Evolutionary conservation across 202 grass and related monocot species (phyloP), one percentile per base, ranked within the genome.

Genomic region (Carex arenaria): DNA sequence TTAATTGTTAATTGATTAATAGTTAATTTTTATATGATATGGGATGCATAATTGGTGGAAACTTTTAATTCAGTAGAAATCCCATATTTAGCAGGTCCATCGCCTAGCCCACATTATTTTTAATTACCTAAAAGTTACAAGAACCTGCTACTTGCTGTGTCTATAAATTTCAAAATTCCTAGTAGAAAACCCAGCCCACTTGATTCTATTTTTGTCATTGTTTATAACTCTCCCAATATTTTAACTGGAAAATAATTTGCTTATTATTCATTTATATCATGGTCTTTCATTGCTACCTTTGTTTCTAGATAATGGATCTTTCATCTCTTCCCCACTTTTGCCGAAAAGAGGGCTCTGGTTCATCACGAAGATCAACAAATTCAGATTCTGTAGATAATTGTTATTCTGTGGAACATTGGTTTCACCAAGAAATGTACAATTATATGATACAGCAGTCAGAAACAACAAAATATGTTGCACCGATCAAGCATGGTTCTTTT

Each of bases 351-450:
- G 85, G 90, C 26, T 89, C 83, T 0, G 40, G 76, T 18, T 87
- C 84, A 49, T 93, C 87, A 7, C 91, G 90, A 85, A 42, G 5
- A 67, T 60, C 83, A 11, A 36, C 43, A 34, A 69, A 67, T 43
- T 83, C 80, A 70, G 82, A 23, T 0, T 28, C 80, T 6, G 14
- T 66, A 2, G 51, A 86, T 3, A 34, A 86, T 52, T 93, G 93
- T 84, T 93, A 87, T 64, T 95, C 90, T 36, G 62, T 86, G 9
- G 89, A 93, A 32, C 93, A 95, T 34, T 80, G 86, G 14, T 95
- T 95, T 86, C 93, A 95, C 90, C 90, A 93, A 89, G 88, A 91
- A 52, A 63, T 95, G 32, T 95, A 95, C 78, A 76, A 53, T 62
- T 89, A 91, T 76, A 93, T 95, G 12, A 72, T 91, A 86, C 84